A percentile compares a stretch with the other conserved stretches of the same genome.
Conservation (phyloP, 108 stramenopile species). For the Cyclotella kingstonii region DNA sequence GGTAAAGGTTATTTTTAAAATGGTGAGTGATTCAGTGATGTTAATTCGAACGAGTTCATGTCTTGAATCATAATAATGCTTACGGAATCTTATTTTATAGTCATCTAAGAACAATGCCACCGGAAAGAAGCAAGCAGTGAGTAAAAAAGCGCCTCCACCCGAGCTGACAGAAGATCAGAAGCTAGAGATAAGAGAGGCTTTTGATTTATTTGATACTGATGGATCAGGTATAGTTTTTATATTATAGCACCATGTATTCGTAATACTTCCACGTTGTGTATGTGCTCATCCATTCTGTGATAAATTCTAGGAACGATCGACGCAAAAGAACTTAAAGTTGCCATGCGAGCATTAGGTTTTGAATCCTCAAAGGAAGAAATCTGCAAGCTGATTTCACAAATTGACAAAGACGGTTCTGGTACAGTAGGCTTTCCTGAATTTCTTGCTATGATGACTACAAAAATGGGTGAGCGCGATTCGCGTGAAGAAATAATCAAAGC, state of each 20-base stretch:
- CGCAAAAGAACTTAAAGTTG: slow-evolving; percentile 88
- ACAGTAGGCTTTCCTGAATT: slow-evolving; percentile 89
- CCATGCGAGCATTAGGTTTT: slow-evolving; percentile 89
- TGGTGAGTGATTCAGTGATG: background rate
- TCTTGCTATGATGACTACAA: slow-evolving; percentile 67
- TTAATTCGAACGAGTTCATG: no score
- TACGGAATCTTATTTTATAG: background rate
- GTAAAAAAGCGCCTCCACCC: slow-evolving; percentile 32
- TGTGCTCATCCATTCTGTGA: background rate
- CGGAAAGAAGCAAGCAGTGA: slow-evolving; percentile 23
- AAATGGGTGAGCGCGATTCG: slow-evolving; percentile 75
- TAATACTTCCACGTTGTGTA: background rate
- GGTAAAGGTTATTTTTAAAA: no score
- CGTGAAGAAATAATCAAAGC: slow-evolving; percentile 85
- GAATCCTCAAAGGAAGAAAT: slow-evolving; percentile 90
- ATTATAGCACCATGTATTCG: background rate
- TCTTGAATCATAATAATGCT: no score
- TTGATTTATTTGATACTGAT: slow-evolving; percentile 87
- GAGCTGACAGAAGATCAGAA: slow-evolving; percentile 82
- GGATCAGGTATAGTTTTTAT: slow-evolving; percentile 35
- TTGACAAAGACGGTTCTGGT: slow-evolving; percentile 86
- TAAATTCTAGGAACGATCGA: slow-evolving; percentile 66
- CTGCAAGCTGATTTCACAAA: slow-evolving; percentile 76
- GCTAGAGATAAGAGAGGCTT: slow-evolving; percentile 74
- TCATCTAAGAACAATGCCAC: slow-evolving; percentile 9